Evolutionary conservation across 2,329 filamentous ascomycete species (phyloP), one percentile per base, ranked within the genome.

Genomic region (Fusarium buharicum): DNA sequence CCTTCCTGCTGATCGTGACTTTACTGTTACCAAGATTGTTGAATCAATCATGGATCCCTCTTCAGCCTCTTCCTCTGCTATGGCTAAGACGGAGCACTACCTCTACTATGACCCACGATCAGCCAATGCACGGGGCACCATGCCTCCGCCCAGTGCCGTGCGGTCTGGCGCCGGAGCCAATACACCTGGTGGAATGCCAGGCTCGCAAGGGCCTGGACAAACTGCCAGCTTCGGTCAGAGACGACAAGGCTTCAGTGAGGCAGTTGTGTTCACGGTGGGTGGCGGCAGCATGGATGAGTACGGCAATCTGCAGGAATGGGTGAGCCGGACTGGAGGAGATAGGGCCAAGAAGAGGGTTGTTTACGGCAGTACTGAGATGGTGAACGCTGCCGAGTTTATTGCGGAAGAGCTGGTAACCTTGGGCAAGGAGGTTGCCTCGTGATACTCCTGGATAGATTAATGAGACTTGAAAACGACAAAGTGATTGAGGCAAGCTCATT

Each of bases 231-330:
- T 98, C 75, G 95, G 94, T 2, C 94, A 98, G 77, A 81, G 93
- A 58, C 82, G 94, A 50, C 93, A 97, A 72, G 93, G 92, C 0
- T 97, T 94, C 76, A 91, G 87, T 44, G 93, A 97, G 71, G 91
- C 92, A 1, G 89, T 97, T 50, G 92, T 97, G n/a, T 97, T 97
- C 73, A 94, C 92, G 0, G 92, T 96, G 4, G 95, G 95, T 4
- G 95, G 96, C 41, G 95, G 95, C 37, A 97, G 93, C 74, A 98
- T 99, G 91, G 95, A 99, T 69, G 95, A 99, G 75, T 99, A 98
- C 74, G 94, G 93, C 17, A 99, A 99, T 76, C 75, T 99, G 74
- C 92, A 97, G 74, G 95, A 98, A 73, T 99, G 95, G 95, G 92
- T 94, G 6, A 87, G 86, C 75, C 84, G 94, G 64, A 93, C 92